A percentile compares a stretch with the other conserved stretches of the same genome.
These are phyloP conservation scores for Xylaria sp. DNA, from an alignment of 2,329 filamentous ascomycete genomes.

Conservation along the genomic window DNA sequence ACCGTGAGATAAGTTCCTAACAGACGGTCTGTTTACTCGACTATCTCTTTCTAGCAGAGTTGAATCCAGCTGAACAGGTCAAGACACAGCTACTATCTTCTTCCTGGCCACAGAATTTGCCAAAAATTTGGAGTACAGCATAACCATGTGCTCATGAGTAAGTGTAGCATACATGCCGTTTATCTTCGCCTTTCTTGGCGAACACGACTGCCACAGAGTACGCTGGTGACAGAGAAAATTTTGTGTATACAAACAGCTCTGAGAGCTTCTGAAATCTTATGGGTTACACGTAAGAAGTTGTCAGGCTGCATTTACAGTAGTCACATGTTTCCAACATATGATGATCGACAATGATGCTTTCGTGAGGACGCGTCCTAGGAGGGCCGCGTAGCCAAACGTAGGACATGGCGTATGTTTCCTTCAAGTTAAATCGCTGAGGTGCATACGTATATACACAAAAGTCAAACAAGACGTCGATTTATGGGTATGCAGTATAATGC, in stretches of 20 bases:
- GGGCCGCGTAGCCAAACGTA: conserved; percentile 23
- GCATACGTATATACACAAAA: background rate
- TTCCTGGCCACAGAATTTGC: background rate
- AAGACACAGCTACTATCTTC: background rate
- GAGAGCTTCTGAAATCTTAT: conserved; percentile 9
- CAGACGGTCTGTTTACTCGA: background rate
- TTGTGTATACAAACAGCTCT: background rate
- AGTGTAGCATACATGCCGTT: background rate
- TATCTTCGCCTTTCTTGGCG: no score
- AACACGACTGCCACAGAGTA: background rate
- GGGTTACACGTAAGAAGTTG: conserved; percentile 1
- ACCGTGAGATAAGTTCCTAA: background rate
- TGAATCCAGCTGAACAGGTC: background rate
- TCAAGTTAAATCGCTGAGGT: background rate
- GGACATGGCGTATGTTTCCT: background rate
- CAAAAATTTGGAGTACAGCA: background rate
- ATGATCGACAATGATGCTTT: conserved; percentile 3
- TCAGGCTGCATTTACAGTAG: background rate
- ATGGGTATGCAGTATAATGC: background rate
- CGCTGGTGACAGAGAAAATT: background rate
- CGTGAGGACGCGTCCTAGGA: background rate
- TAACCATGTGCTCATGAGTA: background rate
- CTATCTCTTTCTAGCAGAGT: background rate
- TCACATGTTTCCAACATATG: background rate
- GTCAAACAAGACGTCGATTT: background rate